Conservation (phyloP, 83 land plant species). For the Diphasiastrum complanatum region DNA sequence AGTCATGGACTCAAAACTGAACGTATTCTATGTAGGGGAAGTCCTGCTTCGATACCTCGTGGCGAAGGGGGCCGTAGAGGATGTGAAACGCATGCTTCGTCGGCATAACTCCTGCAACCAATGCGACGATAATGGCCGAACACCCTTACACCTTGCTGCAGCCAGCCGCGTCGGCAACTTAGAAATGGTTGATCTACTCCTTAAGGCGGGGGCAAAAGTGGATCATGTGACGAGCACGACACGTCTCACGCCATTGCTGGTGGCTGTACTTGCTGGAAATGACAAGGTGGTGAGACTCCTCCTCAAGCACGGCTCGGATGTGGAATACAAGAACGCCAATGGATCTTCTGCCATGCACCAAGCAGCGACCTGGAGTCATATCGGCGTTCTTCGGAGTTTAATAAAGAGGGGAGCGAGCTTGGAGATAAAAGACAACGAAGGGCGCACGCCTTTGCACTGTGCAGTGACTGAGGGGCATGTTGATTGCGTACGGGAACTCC, state of each 20-base stretch:
- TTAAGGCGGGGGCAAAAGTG: conserved; percentile 20
- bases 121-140: conserved; percentile 10
- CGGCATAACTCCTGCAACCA: conserved; percentile 16
- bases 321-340: conserved; percentile 9
- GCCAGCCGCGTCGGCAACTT: conserved; percentile 19
- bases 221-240: background rate
- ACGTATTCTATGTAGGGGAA: conserved; percentile 39
- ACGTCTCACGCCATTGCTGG: conserved; percentile 14
- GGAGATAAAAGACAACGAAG: conserved; percentile 34
- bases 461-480: conserved; percentile 30
- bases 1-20: conserved; percentile 32
- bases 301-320: conserved; percentile 10
- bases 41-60: conserved; percentile 35
- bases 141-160: conserved; percentile 23
- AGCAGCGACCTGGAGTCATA: conserved; percentile 19
- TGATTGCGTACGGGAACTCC: conserved; percentile 25
- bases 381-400: conserved; percentile 13
- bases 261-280: conserved; percentile 19
- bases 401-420: conserved; percentile 15
- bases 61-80: conserved; percentile 25
- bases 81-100: conserved; percentile 25
- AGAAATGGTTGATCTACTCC: conserved; percentile 24
- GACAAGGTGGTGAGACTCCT: conserved; percentile 4
- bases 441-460: conserved; percentile 40
- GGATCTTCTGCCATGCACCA: conserved; percentile 32